phyloP scores from a whole-genome alignment of 1,284 basidiomycete genomes.

The Moesziomyces antarcticus region DNA sequence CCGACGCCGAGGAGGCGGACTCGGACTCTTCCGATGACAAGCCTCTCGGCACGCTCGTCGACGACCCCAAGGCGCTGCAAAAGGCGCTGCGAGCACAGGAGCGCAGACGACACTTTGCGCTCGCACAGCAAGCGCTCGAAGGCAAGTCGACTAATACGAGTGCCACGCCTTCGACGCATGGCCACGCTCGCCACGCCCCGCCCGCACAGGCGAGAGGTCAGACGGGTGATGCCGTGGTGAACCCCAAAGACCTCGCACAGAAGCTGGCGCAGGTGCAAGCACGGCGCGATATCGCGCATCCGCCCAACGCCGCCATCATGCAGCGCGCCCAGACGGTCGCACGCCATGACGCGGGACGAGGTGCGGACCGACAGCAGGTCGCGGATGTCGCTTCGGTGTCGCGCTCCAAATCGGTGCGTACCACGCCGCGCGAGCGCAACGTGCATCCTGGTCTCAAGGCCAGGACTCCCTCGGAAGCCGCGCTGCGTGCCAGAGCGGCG shows the following conservation, averaged over 20 bases:
- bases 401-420: constrained; percentile 40
- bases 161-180: constrained; percentile 7
- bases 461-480: constrained; percentile 44
- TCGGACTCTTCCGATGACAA: constrained; percentile 51
- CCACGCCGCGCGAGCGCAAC: constrained; percentile 23
- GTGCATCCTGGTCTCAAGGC: constrained; percentile 38
- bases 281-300: constrained; percentile 23
- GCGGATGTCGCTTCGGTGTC: constrained; percentile 10
- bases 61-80: constrained; percentile 45
- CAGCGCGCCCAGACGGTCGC: constrained; percentile 41
- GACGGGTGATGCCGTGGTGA: constrained; percentile 12
- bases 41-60: constrained; percentile 44
- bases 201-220: constrained; percentile 7
- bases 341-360: constrained; percentile 19
- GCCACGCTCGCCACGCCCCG: constrained; percentile 12
- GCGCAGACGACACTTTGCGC: constrained; percentile 41
- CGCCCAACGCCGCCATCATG: constrained; percentile 22
- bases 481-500: constrained; percentile 40
- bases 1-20: constrained; percentile 16
- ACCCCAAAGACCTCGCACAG: constrained; percentile 35
- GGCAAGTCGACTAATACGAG: constrained; percentile 18
- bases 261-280: constrained; percentile 35
- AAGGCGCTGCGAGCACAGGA: constrained; percentile 43
- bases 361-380: constrained; percentile 7
- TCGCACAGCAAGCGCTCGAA: constrained; percentile 35